Percentiles rank a stretch among this genome's conserved stretches.
Conservation (phyloP, 306 rosid species). For the Glycyrrhiza uralensis region DNA sequence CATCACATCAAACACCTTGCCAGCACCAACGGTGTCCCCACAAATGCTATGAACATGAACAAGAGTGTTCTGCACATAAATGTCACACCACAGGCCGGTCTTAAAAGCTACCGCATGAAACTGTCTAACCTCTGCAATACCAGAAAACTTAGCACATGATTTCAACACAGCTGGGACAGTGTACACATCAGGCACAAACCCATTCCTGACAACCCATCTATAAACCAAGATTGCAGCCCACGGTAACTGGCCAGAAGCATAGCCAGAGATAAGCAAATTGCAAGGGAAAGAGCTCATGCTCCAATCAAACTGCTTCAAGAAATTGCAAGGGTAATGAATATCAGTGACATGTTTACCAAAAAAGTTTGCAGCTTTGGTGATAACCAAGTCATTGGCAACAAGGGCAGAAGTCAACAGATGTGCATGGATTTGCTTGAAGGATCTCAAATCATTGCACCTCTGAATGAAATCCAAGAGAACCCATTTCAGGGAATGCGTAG, state of each 20-base stretch:
- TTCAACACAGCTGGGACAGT: constrained; percentile 67
- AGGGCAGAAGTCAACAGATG: constrained; percentile 50
- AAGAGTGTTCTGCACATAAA: constrained; percentile 57
- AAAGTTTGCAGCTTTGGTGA: constrained; percentile 46
- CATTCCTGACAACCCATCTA: constrained; percentile 51
- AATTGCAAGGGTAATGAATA: constrained; percentile 55
- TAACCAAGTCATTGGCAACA: constrained; percentile 44
- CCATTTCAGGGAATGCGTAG: constrained; percentile 45
- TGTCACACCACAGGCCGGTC: constrained; percentile 50
- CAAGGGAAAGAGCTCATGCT: constrained; percentile 64
- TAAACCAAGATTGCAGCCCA: constrained; percentile 41
- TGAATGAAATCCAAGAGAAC: constrained; percentile 48
- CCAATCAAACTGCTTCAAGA: constrained; percentile 62
- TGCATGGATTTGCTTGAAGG: constrained; percentile 67
- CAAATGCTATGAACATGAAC: constrained; percentile 54
- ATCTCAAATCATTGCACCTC: constrained; percentile 43
- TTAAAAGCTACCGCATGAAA: constrained; percentile 50
- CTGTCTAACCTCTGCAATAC: constrained; percentile 56
- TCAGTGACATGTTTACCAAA: constrained; percentile 43
- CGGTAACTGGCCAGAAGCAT: constrained; percentile 37
- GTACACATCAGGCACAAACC: constrained; percentile 63
- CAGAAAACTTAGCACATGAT: constrained; percentile 67
- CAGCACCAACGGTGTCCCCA: constrained; percentile 48
- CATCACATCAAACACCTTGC: constrained; percentile 70
- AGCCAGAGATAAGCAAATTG: constrained; percentile 59